Conservation (phyloP, 345 rosid species). For the Schrenkiella parvula region DNA sequence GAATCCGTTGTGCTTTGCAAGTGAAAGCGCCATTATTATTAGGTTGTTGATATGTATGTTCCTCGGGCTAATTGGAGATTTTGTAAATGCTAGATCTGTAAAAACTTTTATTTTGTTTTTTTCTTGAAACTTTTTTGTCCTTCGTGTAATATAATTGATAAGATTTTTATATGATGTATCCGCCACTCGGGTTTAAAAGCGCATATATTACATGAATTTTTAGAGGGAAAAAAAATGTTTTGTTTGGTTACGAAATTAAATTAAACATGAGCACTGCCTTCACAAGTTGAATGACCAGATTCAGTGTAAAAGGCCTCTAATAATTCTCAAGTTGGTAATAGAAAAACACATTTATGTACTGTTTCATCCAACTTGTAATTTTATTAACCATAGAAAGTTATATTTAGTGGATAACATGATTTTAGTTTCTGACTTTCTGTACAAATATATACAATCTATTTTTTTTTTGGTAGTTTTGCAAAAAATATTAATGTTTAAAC, state of each 20-base stretch:
- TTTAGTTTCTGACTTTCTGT: neutral
- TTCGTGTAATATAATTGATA: neutral
- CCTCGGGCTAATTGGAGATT: neutral
- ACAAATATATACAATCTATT: neutral
- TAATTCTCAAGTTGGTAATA: conserved; percentile 3
- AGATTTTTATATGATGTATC: neutral
- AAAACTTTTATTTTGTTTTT: too few relatives aligned
- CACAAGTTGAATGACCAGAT: neutral
- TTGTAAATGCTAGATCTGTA: neutral
- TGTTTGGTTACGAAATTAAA: neutral
- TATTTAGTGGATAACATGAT: conserved; percentile 2
- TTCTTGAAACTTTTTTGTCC: too few relatives aligned
- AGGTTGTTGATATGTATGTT: conserved; percentile 5
- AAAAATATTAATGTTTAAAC: too few relatives aligned
- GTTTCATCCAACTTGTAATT: conserved; percentile 1
- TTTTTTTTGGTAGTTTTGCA: too few relatives aligned
- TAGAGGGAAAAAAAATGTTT: too few relatives aligned
- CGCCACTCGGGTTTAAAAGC: neutral
- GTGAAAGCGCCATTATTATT: neutral
- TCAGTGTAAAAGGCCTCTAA: neutral
- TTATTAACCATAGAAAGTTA: neutral
- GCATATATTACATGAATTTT: neutral
- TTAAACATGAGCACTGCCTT: neutral
- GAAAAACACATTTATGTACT: neutral
- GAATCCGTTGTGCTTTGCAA: neutral